These are phyloP conservation scores for Mycena albidolilacea DNA, from an alignment of 768 basidiomycete genomes.

Conservation along the genomic window DNA sequence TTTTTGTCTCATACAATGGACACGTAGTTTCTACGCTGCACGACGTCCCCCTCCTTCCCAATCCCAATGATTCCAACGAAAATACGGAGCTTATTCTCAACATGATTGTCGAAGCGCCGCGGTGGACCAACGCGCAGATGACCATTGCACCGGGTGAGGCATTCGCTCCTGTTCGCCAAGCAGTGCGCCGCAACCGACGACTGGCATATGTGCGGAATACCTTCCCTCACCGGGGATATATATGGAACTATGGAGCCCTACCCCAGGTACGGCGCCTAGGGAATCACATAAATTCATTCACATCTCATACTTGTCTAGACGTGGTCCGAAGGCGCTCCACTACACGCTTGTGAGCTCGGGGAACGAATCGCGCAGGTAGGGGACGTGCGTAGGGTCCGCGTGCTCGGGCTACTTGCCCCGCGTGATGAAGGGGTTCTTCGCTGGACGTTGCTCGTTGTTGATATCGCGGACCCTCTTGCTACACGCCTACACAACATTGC, in stretches of 20 bases:
- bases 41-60: constrained; percentile 79
- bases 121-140: constrained; percentile 92
- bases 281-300: background rate
- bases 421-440: constrained; percentile 90
- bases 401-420: constrained; percentile 88
- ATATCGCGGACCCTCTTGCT: constrained; percentile 84
- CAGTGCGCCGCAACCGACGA: constrained; percentile 60
- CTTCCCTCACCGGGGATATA: constrained; percentile 89
- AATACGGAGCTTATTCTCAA: constrained; percentile 76
- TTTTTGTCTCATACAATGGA: constrained; percentile 77
- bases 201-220: constrained; percentile 86
- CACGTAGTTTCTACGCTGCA: constrained; percentile 75
- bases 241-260: constrained; percentile 91
- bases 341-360: constrained; percentile 87
- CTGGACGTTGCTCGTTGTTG: constrained; percentile 89
- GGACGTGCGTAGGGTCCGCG: constrained; percentile 88
- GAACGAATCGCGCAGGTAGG: constrained; percentile 85
- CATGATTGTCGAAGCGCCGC: constrained; percentile 86
- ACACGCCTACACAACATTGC: constrained; percentile 84
- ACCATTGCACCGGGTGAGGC: constrained; percentile 83
- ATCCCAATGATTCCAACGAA: constrained; percentile 57
- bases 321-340: constrained; percentile 29
- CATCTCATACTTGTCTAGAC: constrained; percentile 16
- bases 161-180: constrained; percentile 89
- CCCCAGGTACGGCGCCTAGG: constrained; percentile 67